Evolutionary conservation across 2,329 filamentous ascomycete species (phyloP).

Genomic region (Diaporthe citriasiana): DNA sequence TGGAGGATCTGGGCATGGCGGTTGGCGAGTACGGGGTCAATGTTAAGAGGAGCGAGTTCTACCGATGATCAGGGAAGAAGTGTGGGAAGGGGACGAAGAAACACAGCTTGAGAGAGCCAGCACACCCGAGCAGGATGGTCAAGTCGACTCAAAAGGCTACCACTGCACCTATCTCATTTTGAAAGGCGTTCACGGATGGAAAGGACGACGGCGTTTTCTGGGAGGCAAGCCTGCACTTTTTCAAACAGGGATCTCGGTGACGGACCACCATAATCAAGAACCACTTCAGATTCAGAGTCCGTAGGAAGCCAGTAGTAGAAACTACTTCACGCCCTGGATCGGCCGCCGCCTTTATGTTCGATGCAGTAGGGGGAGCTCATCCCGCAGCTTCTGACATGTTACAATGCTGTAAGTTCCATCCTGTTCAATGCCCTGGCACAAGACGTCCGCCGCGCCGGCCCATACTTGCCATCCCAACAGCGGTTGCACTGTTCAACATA

Average conservation of each 20-base stretch:
- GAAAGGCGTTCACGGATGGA: slow-evolving; percentile 21
- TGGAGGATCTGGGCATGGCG: slow-evolving; percentile 99
- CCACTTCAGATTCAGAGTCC: no score
- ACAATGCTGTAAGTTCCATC: neutral
- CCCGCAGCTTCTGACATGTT: neutral
- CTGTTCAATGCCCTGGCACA: neutral
- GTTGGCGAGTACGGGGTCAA: slow-evolving; percentile 98
- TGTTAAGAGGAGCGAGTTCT: slow-evolving; percentile 97
- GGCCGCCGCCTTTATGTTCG: neutral
- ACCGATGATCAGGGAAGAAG: slow-evolving; percentile 72
- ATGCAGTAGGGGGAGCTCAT: neutral
- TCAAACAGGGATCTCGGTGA: neutral
- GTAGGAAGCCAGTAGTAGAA: neutral
- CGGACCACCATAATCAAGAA: neutral
- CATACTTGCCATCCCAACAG: neutral
- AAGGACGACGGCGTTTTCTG: slow-evolving; percentile 23
- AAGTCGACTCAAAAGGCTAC: neutral
- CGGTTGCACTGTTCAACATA: no score
- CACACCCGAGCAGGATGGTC: neutral
- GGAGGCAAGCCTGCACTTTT: neutral
- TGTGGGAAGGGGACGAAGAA: slow-evolving; percentile 11
- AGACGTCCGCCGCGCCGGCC: neutral
- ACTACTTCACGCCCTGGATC: neutral
- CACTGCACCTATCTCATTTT: neutral
- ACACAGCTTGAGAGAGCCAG: no score